phyloP scores from a whole-genome alignment of 768 basidiomycete genomes.

The Suillus ampliporus region DNA sequence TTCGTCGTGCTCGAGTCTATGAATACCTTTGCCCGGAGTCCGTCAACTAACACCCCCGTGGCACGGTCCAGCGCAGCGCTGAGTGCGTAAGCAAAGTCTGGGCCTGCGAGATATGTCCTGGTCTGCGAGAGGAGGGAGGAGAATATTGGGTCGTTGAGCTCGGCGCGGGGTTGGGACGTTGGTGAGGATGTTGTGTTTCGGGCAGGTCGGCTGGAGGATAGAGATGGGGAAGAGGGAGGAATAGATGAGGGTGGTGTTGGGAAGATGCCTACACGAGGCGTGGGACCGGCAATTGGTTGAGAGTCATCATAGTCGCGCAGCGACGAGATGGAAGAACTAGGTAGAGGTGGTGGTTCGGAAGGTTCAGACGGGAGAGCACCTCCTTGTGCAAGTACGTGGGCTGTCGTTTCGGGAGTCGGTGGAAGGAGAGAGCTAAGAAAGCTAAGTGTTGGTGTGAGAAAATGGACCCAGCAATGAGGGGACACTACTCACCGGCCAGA shows the following conservation, averaged over 20 bases:
- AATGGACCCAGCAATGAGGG: background rate
- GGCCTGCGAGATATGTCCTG: conserved; percentile 59
- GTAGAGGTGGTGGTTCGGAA: background rate
- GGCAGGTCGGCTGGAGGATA: conserved; percentile 33
- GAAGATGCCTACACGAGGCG: conserved; percentile 16
- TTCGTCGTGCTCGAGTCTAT: conserved; percentile 31
- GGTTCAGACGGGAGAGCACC: conserved; percentile 44
- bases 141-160: conserved; percentile 49
- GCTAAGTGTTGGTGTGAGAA: conserved; percentile 13
- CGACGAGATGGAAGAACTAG: conserved; percentile 1
- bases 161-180: conserved; percentile 4
- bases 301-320: background rate
- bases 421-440: conserved; percentile 80
- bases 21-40: conserved; percentile 72
- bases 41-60: conserved; percentile 64
- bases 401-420: conserved; percentile 70
- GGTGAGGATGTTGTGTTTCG: background rate
- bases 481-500: conserved; percentile 1
- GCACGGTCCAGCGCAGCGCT: conserved; percentile 76
- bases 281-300: conserved; percentile 20
- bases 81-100: conserved; percentile 74
- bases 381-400: conserved; percentile 71
- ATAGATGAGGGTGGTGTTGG: conserved; percentile 28
- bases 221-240: conserved; percentile 33
- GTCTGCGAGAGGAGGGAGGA: conserved; percentile 72